Conservation (phyloP, 2,329 filamentous ascomycete species). For the Microcera coccophila region DNA sequence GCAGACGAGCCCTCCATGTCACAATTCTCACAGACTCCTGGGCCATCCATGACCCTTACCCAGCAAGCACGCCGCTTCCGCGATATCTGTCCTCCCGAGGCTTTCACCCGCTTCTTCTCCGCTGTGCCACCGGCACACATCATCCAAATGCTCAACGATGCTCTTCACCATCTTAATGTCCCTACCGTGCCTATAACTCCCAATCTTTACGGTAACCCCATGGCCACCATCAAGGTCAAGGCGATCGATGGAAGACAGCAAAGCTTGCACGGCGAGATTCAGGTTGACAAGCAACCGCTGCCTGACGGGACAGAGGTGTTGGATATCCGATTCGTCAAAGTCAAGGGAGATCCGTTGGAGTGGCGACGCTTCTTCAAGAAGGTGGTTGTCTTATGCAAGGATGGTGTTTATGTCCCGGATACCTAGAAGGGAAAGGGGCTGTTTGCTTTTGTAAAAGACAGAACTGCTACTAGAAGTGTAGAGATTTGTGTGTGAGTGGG, state of each 20-base stretch:
- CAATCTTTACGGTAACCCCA: constrained; percentile 50
- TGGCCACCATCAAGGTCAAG: constrained; percentile 67
- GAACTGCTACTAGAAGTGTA: neutral
- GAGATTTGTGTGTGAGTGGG: neutral
- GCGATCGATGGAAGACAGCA: constrained; percentile 70
- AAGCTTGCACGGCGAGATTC: constrained; percentile 68
- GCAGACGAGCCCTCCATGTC: constrained; percentile 81
- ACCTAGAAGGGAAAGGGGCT: constrained; percentile 29
- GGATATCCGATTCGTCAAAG: constrained; percentile 88
- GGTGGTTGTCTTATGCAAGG: constrained; percentile 81
- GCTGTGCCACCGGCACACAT: constrained; percentile 70
- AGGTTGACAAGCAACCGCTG: constrained; percentile 63
- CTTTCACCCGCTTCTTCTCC: constrained; percentile 89
- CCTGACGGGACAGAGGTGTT: constrained; percentile 59
- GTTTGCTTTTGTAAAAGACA: constrained; percentile 13
- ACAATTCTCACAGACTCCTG: constrained; percentile 78
- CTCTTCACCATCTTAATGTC: constrained; percentile 80
- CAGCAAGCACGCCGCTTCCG: constrained; percentile 84
- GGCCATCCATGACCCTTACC: constrained; percentile 78
- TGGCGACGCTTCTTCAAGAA: constrained; percentile 98
- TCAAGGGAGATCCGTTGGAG: constrained; percentile 92
- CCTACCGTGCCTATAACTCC: constrained; percentile 55
- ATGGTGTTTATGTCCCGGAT: constrained; percentile 64
- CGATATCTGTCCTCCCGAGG: constrained; percentile 85
- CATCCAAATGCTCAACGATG: constrained; percentile 73